Evolutionary conservation across 495 filamentous ascomycete genomes (phyloP), one percentile per base, ranked within the genome.

Genomic region (Hyphodiscus hymeniophilus): DNA sequence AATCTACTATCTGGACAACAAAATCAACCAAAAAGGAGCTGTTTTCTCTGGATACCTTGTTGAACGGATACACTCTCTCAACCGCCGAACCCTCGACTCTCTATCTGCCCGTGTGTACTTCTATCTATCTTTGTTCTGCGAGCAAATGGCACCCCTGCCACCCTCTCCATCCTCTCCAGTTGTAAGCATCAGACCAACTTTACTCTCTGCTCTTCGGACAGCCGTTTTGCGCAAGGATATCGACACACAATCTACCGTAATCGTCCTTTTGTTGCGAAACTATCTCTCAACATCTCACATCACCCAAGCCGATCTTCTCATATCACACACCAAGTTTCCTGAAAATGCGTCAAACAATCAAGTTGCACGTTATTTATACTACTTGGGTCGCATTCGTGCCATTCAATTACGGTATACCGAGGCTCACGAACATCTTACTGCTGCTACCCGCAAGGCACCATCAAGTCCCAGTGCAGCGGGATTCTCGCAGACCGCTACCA

Each of bases 231-330:
- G 94, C 45, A 96, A 97, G 69, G 92, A 98, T 67, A 76, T 87
- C 54, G 92, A 98, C 50, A 95, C 88, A 16, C 92, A 96, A 70
- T 89, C 92, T 21, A 89, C 90, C 6, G 87, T 95, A 51, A 94
- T 91, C 60, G 91, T 90, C 2, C 74, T 98, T 38, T 79, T 98
- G 21, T 84, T 98, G 51, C 90, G 92, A 53, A 98, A 91, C 66
- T 97, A 98, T 63, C 80, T 98, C 52, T 81, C 84, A 21, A 97
- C 94, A 11, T 95, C 94, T 38, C 90, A 97, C 64, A 95, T 97
- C 66, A 81, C 87, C 17, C 92, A 97, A 72, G 92, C 94, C 51
- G 94, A 98, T 66, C 80, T 96, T 31, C 73, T 98, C 45, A 87
- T 98, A 51, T 86, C 85, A 24, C 94, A 97, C 66, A 95, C 91